A percentile compares a stretch with the other conserved stretches of the same genome.
Conservation (phyloP, 129 eudicot genomes). For the Pulicaria dysenterica region DNA sequence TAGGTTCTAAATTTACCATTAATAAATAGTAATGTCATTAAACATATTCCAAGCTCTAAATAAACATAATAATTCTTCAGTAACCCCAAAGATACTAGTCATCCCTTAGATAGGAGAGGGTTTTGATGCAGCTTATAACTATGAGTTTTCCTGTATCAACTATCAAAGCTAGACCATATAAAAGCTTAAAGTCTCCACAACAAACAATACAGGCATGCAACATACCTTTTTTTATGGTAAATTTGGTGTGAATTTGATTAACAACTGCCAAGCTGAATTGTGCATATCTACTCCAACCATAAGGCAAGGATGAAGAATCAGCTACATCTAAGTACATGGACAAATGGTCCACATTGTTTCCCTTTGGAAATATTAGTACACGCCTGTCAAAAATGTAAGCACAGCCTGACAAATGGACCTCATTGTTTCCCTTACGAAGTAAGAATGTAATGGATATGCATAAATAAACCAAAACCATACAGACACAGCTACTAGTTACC, state of each 20-base stretch:
- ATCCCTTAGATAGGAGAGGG: slow-evolving; percentile 1
- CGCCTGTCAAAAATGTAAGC: slow-evolving; percentile 60
- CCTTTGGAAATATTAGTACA: slow-evolving; percentile 89
- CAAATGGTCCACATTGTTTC: slow-evolving; percentile 89
- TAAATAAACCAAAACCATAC: neutral
- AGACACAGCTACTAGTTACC: slow-evolving; percentile 48
- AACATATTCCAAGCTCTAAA: slow-evolving; percentile 1
- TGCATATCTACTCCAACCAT: slow-evolving; percentile 98
- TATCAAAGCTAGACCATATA: neutral
- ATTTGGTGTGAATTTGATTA: slow-evolving; percentile 72
- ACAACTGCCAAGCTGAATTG: slow-evolving; percentile 92
- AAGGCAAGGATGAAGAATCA: slow-evolving; percentile 79
- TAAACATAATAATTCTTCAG: slow-evolving; percentile 8
- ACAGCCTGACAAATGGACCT: slow-evolving; percentile 18
- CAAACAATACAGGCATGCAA: slow-evolving; percentile 6
- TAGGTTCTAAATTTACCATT: neutral
- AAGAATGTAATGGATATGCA: neutral
- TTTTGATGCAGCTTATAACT: neutral
- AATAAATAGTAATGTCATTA: slow-evolving; percentile 3
- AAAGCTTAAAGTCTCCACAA: slow-evolving; percentile 4
- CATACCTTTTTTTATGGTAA: slow-evolving; percentile 75
- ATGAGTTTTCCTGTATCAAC: neutral
- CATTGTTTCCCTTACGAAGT: slow-evolving; percentile 1
- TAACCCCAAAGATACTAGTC: neutral
- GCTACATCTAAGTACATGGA: slow-evolving; percentile 97